phyloP scores from a whole-genome alignment of 2,329 filamentous ascomycete species.

The Calycina herbarum region DNA sequence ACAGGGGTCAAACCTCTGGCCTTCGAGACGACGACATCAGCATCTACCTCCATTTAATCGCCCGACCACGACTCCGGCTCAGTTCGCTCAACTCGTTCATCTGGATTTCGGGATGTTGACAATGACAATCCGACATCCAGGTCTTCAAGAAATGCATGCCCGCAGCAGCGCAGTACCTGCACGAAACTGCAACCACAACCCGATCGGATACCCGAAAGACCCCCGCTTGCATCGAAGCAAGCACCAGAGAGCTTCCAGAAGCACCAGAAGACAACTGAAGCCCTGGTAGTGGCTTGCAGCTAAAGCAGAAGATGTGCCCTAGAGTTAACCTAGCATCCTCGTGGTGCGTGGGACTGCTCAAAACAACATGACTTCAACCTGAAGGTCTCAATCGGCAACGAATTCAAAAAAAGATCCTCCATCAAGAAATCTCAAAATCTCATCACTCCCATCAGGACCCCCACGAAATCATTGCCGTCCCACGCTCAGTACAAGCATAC shows the following conservation, averaged over 20 bases:
- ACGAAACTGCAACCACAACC: not conserved
- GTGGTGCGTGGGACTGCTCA: not conserved
- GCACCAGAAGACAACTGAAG: not conserved
- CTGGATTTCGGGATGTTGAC: not conserved
- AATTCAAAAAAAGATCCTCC: too few species aligned
- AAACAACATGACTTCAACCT: not conserved
- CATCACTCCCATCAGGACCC: not conserved
- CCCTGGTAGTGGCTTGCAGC: too few species aligned
- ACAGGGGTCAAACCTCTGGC: not conserved
- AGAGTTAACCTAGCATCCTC: not conserved
- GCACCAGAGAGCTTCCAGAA: not conserved
- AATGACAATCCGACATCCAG: not conserved
- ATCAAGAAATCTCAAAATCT: not conserved
- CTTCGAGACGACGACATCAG: not conserved
- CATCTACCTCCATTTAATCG: not conserved
- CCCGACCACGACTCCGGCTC: too few species aligned
- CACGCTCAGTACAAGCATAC: not conserved
- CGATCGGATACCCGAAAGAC: not conserved
- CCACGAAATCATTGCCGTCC: not conserved
- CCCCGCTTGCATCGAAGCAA: not conserved
- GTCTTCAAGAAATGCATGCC: not conserved
- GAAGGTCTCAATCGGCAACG: too few species aligned
- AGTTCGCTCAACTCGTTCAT: not conserved
- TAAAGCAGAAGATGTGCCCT: not conserved
- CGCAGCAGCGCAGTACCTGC: conserved; percentile 1